Conservation (phyloP, 345 rosid genomes). For the Mangifera indica region DNA sequence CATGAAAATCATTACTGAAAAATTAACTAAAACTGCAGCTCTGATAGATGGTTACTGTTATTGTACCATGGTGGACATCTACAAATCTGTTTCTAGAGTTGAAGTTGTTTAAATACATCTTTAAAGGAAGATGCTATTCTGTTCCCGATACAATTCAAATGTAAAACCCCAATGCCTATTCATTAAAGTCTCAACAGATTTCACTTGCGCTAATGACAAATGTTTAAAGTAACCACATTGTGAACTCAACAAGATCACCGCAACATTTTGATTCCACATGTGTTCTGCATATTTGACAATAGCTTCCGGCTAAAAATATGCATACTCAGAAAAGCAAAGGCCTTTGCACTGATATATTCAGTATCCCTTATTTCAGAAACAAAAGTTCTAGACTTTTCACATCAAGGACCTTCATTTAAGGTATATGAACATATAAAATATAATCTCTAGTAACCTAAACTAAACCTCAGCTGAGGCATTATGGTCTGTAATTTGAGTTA, state of each 20-base stretch:
- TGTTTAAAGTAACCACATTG: not conserved
- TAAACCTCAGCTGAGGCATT: not conserved
- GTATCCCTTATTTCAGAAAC: not conserved
- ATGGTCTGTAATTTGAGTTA: not conserved
- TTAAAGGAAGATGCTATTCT: conserved; percentile 1
- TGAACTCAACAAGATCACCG: not conserved
- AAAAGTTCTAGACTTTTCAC: not conserved
- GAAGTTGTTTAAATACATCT: not conserved
- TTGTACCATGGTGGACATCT: not conserved
- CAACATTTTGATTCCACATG: not conserved
- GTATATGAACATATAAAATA: not conserved
- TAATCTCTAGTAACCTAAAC: not conserved
- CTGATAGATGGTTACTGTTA: not conserved
- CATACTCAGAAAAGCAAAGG: not conserved
- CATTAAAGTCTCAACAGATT: not conserved
- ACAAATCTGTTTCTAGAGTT: not conserved
- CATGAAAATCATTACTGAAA: not conserved
- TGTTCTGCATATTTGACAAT: not conserved
- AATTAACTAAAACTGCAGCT: not conserved
- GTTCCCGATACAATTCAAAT: not conserved
- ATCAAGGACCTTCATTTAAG: not conserved
- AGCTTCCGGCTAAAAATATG: not conserved
- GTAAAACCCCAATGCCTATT: not conserved
- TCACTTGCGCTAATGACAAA: not conserved
- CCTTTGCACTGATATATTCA: not conserved